Evolutionary conservation across 83 land plant genomes (phyloP), one percentile per base, ranked within the genome.

Genomic region (Thuja plicata): DNA sequence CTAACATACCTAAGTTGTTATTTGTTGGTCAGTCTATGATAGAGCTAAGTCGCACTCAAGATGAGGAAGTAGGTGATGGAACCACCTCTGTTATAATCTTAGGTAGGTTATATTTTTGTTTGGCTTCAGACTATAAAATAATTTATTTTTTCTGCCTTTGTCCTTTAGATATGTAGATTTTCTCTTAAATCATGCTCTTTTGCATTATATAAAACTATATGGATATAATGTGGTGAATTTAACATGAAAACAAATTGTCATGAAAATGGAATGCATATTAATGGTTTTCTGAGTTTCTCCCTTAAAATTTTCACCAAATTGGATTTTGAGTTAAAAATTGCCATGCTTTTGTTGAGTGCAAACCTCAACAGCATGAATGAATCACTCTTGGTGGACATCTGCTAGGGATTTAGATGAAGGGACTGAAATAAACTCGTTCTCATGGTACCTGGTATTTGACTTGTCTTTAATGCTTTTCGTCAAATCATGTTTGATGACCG

Each of bases 21-120:
- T 35, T 35, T 62, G 17, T 15, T 90, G 30, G 57, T 38, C 95
- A 97, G 99, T 94, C 99, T 48, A 98, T 97, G 98, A 98, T 98
- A 66, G 99, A 98, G 91, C 92, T 98, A 76, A 98, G 99, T 84
- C 98, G 99, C 86, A 95, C 99, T 30, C 99, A 98, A 89, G 99
- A 98, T 94, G 99, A 98, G 90, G 99, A 98, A 93, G 99, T 98
- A 37, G 99, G 99, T 60, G 99, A 98, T 94, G 99, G 99, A 87
- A 98, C 99, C 34, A 98, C 99, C 38, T 98, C 99, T 45, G 99
- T 98, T 16, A 98, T 98, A 91, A 96, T 98, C 46, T 95, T 98
- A 41, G 99, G 99, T 96, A 93, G 73, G 91, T 48, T 12, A 35
- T 85, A 73, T 62, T 76, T 79, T 87, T 66, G 35, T 21, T 35